phyloP scores from a whole-genome alignment of 2,329 filamentous ascomycete species.

The Tolypocladium ovalisporum region DNA sequence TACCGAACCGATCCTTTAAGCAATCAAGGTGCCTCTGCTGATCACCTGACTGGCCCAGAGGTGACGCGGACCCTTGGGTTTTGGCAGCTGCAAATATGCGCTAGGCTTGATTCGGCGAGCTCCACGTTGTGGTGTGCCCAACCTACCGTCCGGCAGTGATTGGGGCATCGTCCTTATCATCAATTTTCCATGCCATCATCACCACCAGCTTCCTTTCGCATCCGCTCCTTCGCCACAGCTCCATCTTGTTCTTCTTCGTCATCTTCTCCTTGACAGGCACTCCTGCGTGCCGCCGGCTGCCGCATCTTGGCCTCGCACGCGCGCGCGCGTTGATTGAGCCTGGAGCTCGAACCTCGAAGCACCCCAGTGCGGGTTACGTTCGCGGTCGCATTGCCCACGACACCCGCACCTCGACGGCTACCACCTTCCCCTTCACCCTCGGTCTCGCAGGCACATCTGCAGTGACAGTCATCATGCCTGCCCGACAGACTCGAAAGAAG shows the following conservation, averaged over 20 bases:
- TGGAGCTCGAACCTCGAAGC: background rate
- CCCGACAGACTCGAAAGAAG: conserved; percentile 26
- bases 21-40: background rate
- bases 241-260: background rate
- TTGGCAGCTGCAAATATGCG: background rate
- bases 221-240: conserved; percentile 14
- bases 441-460: background rate
- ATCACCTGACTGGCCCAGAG: background rate
- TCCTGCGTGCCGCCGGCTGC: background rate
- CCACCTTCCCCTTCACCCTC: too few relatives aligned
- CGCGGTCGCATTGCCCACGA: background rate
- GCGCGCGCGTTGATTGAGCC: background rate
- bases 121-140: background rate
- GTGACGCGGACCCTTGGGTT: background rate
- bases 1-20: too few relatives aligned
- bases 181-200: background rate
- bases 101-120: background rate
- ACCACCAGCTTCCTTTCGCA: conserved; percentile 6
- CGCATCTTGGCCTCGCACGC: background rate
- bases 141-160: background rate
- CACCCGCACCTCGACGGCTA: background rate
- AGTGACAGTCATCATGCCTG: conserved; percentile 21
- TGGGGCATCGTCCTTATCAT: conserved; percentile 5
- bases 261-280: background rate
- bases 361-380: background rate